Base-by-base conservation (phyloP, 2,329 filamentous ascomycete genomes). In the Thermoascus crustaceus region DNA sequence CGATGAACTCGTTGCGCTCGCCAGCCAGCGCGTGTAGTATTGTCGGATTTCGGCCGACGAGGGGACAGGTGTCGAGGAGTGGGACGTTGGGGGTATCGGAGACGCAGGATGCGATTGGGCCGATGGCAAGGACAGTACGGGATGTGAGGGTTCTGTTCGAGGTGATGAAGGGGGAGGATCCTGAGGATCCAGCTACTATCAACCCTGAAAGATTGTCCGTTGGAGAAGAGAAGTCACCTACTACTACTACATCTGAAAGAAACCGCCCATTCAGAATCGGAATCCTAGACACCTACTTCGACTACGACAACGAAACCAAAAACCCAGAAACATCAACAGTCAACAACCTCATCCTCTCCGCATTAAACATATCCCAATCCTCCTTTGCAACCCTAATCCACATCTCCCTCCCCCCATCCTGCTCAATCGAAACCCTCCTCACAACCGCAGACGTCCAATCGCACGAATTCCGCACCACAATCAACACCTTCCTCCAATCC, bases 1-100 rank as follows among this genome's bases (percentile, higher is more conserved):
- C 75, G 0, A 72, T 80, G 34, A 81, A 81, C 48, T 77, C 72
- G 5, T 55, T 80, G 6, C 64, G 75, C 10, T 78, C 71, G 35
- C 77, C 77, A 1, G 76, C 77, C 8, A 76, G 70, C 27, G 75
- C 76, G 3, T 78, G 77, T 42, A 69, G 67, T 8, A 57, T 80
- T 13, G 75, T 75, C 42, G 77, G 75, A 41, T 66, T 78, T 35
- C 61, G 76, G 14, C 76, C 77, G 3, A 75, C 72, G 0, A 51
- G 63, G 19, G 73, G 74, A 0, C 46, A 72, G n/a, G 58, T 78
- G 9, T 67, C 67, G 0, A 52, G 66, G 5, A 51, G 54, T 0
- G 74, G 75, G 0, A 64, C 77, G 19, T 63, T 78, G 3, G 74
- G 74, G 0, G 67, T 78, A 16, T 73, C 72, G 3, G 64, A 59